Percentiles rank a stretch among this genome's conserved stretches.
Conservation (phyloP, 768 basidiomycete species). For the Podaxis mareebaensis region DNA sequence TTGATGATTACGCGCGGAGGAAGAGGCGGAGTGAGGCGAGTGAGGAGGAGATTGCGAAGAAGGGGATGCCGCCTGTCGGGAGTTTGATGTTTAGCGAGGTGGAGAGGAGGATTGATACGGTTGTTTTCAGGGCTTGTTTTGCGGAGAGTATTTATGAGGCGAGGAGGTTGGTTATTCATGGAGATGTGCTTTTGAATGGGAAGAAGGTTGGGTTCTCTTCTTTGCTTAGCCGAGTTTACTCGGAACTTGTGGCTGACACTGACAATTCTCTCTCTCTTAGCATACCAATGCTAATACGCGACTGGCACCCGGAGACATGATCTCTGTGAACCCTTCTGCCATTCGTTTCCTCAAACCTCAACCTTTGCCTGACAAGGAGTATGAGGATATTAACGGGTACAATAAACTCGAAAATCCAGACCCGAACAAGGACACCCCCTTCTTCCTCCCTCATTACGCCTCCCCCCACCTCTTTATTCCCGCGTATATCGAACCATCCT, state of each 20-base stretch:
- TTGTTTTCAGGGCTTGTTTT: constrained; percentile 89
- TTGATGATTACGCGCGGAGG: constrained; percentile 63
- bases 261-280: constrained; percentile 39
- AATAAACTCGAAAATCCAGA: constrained; percentile 13
- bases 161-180: constrained; percentile 80
- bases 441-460: constrained; percentile 84
- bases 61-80: constrained; percentile 84
- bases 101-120: constrained; percentile 92
- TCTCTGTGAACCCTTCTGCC: constrained; percentile 80
- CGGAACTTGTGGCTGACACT: constrained; percentile 6
- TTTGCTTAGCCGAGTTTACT: neutral
- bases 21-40: constrained; percentile 49
- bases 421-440: constrained; percentile 51
- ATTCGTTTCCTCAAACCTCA: constrained; percentile 66
- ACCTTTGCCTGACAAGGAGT: constrained; percentile 29
- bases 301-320: constrained; percentile 92
- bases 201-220: constrained; percentile 60
- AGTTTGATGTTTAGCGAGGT: constrained; percentile 95
- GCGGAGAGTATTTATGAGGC: constrained; percentile 90
- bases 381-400: constrained; percentile 35
- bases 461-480: constrained; percentile 94
- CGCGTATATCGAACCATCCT: constrained; percentile 65
- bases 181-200: constrained; percentile 87
- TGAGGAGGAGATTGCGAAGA: constrained; percentile 52
- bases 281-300: constrained; percentile 83